These are phyloP conservation scores for Termitomyces sp. DNA, from an alignment of 768 basidiomycete species.

Conservation along the genomic window DNA sequence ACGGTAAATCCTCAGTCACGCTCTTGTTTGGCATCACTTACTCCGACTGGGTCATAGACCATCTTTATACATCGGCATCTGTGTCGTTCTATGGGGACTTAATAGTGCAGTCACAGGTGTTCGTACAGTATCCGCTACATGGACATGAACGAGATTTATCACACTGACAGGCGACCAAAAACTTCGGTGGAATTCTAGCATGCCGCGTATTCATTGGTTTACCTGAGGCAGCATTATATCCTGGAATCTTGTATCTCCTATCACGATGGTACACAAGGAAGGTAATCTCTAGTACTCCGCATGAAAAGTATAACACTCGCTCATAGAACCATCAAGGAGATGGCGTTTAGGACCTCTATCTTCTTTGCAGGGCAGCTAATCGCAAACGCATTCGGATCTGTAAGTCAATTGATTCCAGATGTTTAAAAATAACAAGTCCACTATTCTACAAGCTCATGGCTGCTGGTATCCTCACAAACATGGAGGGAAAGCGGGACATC, in stretches of 20 bases:
- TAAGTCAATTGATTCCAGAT: slow-evolving; percentile 23
- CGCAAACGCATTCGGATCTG: slow-evolving; percentile 65
- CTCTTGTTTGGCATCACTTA: not conserved
- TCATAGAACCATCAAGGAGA: slow-evolving; percentile 37
- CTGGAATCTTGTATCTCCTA: slow-evolving; percentile 45
- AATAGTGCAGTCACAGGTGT: slow-evolving; percentile 67
- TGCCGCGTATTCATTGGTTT: slow-evolving; percentile 62
- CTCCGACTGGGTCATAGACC: slow-evolving; percentile 35
- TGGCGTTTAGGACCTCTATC: slow-evolving; percentile 59
- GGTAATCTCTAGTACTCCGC: slow-evolving; percentile 25
- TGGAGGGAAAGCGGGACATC: slow-evolving; percentile 66
- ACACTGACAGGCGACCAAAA: slow-evolving; percentile 42
- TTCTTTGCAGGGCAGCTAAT: slow-evolving; percentile 58
- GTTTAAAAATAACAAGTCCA: not conserved
- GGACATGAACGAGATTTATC: not conserved
- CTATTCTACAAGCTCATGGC: slow-evolving; percentile 51
- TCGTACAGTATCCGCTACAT: slow-evolving; percentile 9
- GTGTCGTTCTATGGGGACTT: slow-evolving; percentile 60
- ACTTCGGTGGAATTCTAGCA: slow-evolving; percentile 50
- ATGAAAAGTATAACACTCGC: not conserved
- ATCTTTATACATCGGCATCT: slow-evolving; percentile 56
- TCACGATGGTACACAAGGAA: slow-evolving; percentile 57
- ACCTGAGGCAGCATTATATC: slow-evolving; percentile 66
- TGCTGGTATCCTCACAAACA: slow-evolving; percentile 63
- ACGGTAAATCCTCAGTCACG: slow-evolving; percentile 34